A percentile compares a stretch with the other conserved stretches of the same genome.
These are phyloP conservation scores for Arctium lappa DNA, from an alignment of 129 eudicot species.

Conservation along the genomic window DNA sequence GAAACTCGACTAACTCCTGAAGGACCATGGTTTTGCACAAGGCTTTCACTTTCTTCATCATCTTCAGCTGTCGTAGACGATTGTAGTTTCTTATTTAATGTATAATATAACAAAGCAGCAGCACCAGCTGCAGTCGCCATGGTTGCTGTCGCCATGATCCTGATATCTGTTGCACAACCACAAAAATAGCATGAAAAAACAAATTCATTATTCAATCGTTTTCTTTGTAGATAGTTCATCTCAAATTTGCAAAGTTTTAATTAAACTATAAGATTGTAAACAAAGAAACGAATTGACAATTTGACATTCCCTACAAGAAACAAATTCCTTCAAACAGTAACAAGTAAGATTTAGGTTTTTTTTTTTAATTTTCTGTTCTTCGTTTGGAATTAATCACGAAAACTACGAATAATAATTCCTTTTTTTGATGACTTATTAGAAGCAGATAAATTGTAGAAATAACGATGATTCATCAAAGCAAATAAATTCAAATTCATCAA, in stretches of 20 bases:
- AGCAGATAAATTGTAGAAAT: not conserved
- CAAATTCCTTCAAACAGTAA: not conserved
- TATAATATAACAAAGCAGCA: conserved; percentile 91
- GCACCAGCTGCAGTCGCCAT: conserved; percentile 99
- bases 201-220: not conserved
- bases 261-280: not conserved
- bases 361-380: not conserved
- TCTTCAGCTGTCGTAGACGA: conserved; percentile 30
- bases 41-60: conserved; percentile 56
- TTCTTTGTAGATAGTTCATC: conserved; percentile 8
- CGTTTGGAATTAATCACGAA: not conserved
- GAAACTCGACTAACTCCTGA: conserved; percentile 71
- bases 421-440: not conserved
- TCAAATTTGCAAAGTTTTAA: not conserved
- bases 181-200: not conserved
- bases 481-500: not conserved
- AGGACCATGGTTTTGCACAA: conserved; percentile 32
- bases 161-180: conserved; percentile 14
- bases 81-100: conserved; percentile 72
- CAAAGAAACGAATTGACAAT: conserved; percentile 5
- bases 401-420: not conserved
- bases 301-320: conserved; percentile 19
- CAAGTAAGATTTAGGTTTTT: not conserved
- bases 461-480: not conserved
- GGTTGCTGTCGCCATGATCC: conserved; percentile 86